Evolutionary conservation across 768 basidiomycete genomes (phyloP), one percentile per base, ranked within the genome.

Genomic region (Aureoboletus auriporus): DNA sequence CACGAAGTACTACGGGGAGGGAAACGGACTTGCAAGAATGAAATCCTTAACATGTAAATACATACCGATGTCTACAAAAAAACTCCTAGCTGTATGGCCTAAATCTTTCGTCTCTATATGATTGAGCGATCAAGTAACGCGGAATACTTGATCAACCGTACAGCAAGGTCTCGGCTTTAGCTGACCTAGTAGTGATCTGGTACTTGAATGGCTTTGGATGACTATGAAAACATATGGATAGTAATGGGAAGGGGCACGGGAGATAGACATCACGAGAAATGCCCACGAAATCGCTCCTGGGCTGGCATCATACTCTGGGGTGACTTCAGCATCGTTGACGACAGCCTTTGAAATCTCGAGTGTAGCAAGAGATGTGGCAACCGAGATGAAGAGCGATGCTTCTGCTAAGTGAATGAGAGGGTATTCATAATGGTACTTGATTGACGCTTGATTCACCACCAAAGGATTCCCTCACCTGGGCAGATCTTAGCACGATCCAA

Each of bases 151-250:
- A 39, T 39, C 29, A 39, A 30, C n/a, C n/a, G 10, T 14, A n/a
- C 3, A 46, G 7, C 29, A 63, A 41, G 20, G 48, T 41, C 35
- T 50, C 49, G 1, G 75, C 73, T 49, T 66, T 71, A 41, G 75
- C 67, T 7, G 77, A 80, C 40, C 80, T 74, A 13, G 79, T 76
- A 38, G 64, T 74, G 53, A 84, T 75, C n/a, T 63, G 60, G 60
- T 76, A 84, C 52, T 69, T 74, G 62, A 80, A 83, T 17, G 80
- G 76, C 53, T 72, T 75, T 3, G 77, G 79, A 54, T 81, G 82
- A 12, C 62, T 64, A 17, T 4, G 2, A 16, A 14, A 3, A 8
- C n/a, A 38, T 9, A 38, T 3, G 11, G 37, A 20, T 17, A 38
- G 37, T 9, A 3, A 10, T 31, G 13, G 10, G 10, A 11, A 10